Evolutionary conservation across 1,139 yeast genomes (phyloP), one percentile per base, ranked within the genome.

Genomic region (Nakaseomyces kungkrabaensis): DNA sequence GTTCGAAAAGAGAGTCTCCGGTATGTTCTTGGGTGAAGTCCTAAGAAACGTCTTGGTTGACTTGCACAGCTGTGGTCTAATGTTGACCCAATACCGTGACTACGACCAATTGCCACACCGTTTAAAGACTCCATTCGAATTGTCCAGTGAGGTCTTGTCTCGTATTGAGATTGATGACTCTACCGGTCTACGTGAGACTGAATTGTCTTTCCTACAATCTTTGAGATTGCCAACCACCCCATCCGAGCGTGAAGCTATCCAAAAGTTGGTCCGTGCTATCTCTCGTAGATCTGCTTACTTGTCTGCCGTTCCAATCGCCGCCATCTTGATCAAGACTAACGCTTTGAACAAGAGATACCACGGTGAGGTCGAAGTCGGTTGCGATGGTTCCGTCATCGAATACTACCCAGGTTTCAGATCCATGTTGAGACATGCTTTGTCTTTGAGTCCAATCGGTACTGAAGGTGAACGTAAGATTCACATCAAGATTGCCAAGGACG

Each of bases 361-460:
- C 54, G 78, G 75, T 54, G 86, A 80, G 59, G 86, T 89, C 51
- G 97, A 90, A 68, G 78, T 90, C 59, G 97, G 97, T 49, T 89
- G 90, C 54, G 98, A 92, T 66, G 98, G 98, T 29, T 83, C 96
- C 11, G 95, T 90, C 51, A 85, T 89, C 49, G 96, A 90, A 68
- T 85, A 80, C 65, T 92, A 89, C 67, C 97, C 98, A 25, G 89
- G 90, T 37, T 90, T 85, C 70, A 81, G 83, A 69, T 77, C 81
- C 6, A 77, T 79, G 73, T 73, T 90, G 56, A 77, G 89, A 63
- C 88, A 85, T 58, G 96, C 95, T 0, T 70, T 89, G 54, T 73
- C 81, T 1, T 63, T 77, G 57, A 80, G 88, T 46, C 80, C 83
- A 59, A 78, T 90, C 36, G 86, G 88, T 54, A 72, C 82, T 45